Percentiles rank a stretch among this genome's conserved stretches.
phyloP scores from a whole-genome alignment of 2,329 filamentous ascomycete species.

The Didymosphaeria variabile region DNA sequence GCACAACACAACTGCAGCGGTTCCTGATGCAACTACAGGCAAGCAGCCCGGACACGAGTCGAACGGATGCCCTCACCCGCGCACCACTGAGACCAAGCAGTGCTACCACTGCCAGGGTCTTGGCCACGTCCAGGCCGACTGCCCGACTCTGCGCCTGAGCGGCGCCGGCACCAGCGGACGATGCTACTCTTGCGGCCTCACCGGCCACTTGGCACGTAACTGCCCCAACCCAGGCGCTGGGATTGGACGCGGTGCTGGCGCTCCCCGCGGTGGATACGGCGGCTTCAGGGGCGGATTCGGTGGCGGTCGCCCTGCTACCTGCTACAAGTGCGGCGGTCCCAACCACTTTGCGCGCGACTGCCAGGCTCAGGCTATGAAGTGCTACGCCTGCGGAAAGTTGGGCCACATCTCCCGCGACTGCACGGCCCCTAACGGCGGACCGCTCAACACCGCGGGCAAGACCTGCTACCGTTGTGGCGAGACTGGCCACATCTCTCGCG shows the following conservation, averaged over 20 bases:
- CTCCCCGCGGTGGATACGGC: conserved; percentile 76
- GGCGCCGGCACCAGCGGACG: conserved; percentile 81
- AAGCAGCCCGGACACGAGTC: conserved; percentile 97
- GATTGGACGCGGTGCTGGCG: conserved; percentile 70
- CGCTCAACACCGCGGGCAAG: conserved; percentile 95
- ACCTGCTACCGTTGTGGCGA: conserved; percentile 98
- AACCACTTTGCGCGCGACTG: conserved; percentile 99
- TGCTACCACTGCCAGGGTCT: conserved; percentile 99
- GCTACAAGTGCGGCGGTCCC: conserved; percentile 79
- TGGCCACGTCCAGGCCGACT: conserved; percentile 98
- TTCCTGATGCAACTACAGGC: conserved; percentile 57
- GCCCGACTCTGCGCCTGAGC: conserved; percentile 92
- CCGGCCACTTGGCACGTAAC: conserved; percentile 89
- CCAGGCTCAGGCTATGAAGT: conserved; percentile 98
- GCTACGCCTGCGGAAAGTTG: conserved; percentile 95
- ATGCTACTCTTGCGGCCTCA: conserved; percentile 96
- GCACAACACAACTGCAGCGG: conserved; percentile 14
- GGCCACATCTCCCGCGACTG: conserved; percentile 90
- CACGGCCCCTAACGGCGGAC: conserved; percentile 94
- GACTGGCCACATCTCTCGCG: conserved; percentile 93
- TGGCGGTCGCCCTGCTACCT: conserved; percentile 71
- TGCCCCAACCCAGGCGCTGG: conserved; percentile 79
- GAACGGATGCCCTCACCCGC: conserved; percentile 94
- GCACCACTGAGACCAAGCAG: conserved; percentile 98
- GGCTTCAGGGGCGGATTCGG: conserved; percentile 77